A percentile compares a stretch with the other conserved stretches of the same genome.
Evolutionary conservation across 345 rosid genomes (phyloP).

Genomic region (Chamaenerion angustifolium): DNA sequence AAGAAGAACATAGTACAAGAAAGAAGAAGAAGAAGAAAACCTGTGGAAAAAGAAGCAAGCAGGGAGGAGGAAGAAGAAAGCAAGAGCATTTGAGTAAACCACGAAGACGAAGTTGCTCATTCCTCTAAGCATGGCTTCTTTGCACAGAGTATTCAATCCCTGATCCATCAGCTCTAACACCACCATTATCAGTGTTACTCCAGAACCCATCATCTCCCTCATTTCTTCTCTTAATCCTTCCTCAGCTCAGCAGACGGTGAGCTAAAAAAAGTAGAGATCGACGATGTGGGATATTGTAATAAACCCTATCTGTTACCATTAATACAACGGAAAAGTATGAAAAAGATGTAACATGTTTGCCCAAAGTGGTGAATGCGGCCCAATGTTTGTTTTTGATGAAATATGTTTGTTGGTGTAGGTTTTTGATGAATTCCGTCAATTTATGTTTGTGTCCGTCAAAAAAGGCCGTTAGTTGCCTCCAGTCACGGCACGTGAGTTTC

Average conservation of each 20-base stretch:
- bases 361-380: too few species aligned
- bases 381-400: too few species aligned
- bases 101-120: constrained; percentile 18
- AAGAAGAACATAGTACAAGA: not conserved
- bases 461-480: too few species aligned
- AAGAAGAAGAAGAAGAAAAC: not conserved
- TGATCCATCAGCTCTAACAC: constrained; percentile 17
- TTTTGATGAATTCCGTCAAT: too few species aligned
- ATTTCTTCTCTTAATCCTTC: not conserved
- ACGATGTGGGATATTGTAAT: too few species aligned
- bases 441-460: too few species aligned
- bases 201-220: constrained; percentile 1
- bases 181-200: constrained; percentile 18
- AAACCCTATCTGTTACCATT: too few species aligned
- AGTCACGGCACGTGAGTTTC: too few species aligned
- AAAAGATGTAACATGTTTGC: too few species aligned
- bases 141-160: constrained; percentile 16
- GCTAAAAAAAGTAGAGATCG: too few species aligned
- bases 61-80: constrained; percentile 17
- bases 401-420: too few species aligned
- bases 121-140: constrained; percentile 27
- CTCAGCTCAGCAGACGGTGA: not conserved
- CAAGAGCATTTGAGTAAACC: constrained; percentile 18
- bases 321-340: too few species aligned
- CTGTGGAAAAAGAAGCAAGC: constrained; percentile 18